Evolutionary conservation across 192 early-diverging fungal species (phyloP), one percentile per base, ranked within the genome.

Genomic region (Coemansia sp.): DNA sequence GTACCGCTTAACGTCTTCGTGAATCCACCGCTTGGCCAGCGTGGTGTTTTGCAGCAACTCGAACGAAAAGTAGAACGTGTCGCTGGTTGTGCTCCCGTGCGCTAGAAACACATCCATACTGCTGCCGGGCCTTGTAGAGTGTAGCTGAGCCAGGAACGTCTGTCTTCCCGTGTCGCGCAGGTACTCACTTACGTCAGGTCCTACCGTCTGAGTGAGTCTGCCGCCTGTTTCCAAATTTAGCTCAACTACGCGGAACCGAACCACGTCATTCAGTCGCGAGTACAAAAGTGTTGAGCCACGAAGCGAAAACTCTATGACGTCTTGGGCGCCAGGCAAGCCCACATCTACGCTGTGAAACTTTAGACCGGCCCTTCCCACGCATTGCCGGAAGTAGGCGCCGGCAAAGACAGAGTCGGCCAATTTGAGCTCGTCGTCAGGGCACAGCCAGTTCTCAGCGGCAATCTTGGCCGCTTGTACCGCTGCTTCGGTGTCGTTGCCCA

Each of bases 21-120:
- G 64, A 14, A 50, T 59, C 74, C 74, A 76, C 23, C 33, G 41
- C 20, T 58, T 36, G 13, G 66, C 71, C 21, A 62, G 42, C 13
- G 78, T 81, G 8, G 68, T 72, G 75, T 82, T 82, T 50, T 82
- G 79, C 67, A 82, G 33, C 23, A 82, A 47, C 34, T 63, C 65
- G 58, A 82, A 77, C n/a, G 74, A 77, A 47, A 82, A 82, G 62
- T 61, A 77, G 55, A 82, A 82, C 20, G 75, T 77, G 65, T 77
- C 79, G 62, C 75, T 59, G 0, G 64, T 48, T 7, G 72, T 77
- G 25, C 59, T 53, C 42, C 79, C 79, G 21, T 74, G 70, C 53
- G 75, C 74, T 42, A 73, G 33, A 21, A 82, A 82, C 63, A 82
- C 68, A 34, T 82, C 79, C 25, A 82, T 60, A 26, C 68, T 55